phyloP scores from a whole-genome alignment of 2,329 filamentous ascomycete genomes.

The Grosmannia serpens region DNA sequence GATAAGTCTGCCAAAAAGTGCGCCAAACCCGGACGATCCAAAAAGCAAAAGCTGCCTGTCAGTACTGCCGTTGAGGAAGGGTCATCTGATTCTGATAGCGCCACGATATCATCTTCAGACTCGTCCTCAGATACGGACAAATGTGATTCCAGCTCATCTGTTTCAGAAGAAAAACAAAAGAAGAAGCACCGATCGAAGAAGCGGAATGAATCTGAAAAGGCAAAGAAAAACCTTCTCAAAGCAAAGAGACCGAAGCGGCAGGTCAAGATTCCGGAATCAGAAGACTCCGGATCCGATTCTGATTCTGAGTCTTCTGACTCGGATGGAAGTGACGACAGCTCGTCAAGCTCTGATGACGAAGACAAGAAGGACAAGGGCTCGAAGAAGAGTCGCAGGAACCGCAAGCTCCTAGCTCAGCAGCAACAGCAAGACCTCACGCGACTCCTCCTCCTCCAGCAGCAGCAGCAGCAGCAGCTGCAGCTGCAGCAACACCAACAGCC shows the following conservation, averaged over 20 bases:
- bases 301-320: constrained; percentile 12
- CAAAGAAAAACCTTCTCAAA: constrained; percentile 19
- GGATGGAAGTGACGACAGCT: neutral
- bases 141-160: constrained; percentile 14
- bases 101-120: constrained; percentile 13
- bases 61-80: constrained; percentile 7
- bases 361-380: neutral
- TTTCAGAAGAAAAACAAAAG: constrained; percentile 15
- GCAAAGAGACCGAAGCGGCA: constrained; percentile 14
- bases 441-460: constrained; percentile 3
- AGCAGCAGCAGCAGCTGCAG: constrained; percentile 1
- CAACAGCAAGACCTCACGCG: constrained; percentile 3
- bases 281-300: constrained; percentile 8
- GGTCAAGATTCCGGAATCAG: constrained; percentile 10
- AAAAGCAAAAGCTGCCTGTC: constrained; percentile 17
- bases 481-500: neutral
- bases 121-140: constrained; percentile 11
- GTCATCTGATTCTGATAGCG: constrained; percentile 9
- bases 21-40: constrained; percentile 18
- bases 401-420: constrained; percentile 10
- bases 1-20: constrained; percentile 18
- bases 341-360: constrained; percentile 2
- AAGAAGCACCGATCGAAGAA: constrained; percentile 18
- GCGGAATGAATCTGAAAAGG: constrained; percentile 17
- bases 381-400: constrained; percentile 10